These are phyloP conservation scores for Collybiopsis luxurians DNA, from an alignment of 768 basidiomycete genomes.

Conservation along the genomic window DNA sequence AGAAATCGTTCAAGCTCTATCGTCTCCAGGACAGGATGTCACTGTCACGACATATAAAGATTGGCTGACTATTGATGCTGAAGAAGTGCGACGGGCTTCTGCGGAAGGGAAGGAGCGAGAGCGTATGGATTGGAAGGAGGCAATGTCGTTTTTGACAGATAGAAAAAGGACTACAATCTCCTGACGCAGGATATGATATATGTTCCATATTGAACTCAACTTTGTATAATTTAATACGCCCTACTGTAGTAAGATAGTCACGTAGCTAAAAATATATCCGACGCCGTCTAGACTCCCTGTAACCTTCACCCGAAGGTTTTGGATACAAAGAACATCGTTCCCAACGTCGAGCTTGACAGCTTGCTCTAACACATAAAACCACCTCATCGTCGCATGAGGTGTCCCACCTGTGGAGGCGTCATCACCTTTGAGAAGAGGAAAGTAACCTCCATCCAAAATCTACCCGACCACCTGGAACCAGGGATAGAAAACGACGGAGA, in stretches of 20 bases:
- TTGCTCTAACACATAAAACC: constrained; percentile 8
- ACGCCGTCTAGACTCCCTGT: not conserved
- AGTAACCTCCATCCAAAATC: not conserved
- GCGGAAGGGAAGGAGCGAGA: constrained; percentile 68
- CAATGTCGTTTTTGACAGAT: constrained; percentile 22
- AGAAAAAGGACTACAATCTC: not conserved
- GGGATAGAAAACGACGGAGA: not conserved
- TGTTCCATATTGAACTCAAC: not conserved
- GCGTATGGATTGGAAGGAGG: constrained; percentile 71
- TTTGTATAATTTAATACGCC: not conserved
- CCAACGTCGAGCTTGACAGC: not conserved
- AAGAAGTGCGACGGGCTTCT: constrained; percentile 64
- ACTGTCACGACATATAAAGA: constrained; percentile 66
- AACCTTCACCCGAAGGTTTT: not conserved
- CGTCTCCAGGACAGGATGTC: constrained; percentile 34
- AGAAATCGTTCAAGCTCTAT: constrained; percentile 41
- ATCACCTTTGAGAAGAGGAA: constrained; percentile 7
- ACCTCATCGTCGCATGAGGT: constrained; percentile 2
- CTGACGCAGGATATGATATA: not conserved
- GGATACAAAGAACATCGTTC: not conserved
- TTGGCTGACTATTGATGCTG: constrained; percentile 74
- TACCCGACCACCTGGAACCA: not conserved
- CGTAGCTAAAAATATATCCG: not conserved
- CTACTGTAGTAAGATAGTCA: not conserved
- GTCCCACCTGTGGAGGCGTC: not conserved